Base-by-base conservation (phyloP, 768 basidiomycete genomes). In the Leccinellum rugosiceps region DNA sequence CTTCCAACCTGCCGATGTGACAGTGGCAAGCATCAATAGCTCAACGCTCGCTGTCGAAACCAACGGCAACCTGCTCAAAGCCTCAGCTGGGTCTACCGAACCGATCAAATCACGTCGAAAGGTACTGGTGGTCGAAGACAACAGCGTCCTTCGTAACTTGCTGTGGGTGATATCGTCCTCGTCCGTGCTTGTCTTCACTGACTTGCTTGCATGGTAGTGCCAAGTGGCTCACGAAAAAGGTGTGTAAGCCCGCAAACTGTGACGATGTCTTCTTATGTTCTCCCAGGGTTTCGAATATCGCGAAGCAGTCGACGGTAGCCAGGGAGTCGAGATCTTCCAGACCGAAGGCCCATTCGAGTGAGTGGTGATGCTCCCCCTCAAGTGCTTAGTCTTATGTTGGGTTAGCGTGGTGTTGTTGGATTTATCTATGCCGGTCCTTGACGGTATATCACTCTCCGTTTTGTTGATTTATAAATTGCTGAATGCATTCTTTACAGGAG, bases 371-470 rank as follows among this genome's bases (percentile, higher is more conserved):
- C 21, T 26, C 17, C 17, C 34, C 52, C 5, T 53, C n/a, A 46
- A 3, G 19, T 41, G 5, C 53, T 23, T 52, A 41, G 26, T 41
- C 53, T 62, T 19, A 52, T 47, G 14, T n/a, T 53, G 52, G 34
- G 48, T 53, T 51, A 95, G 94, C 59, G 83, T 94, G 32, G 87
- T 95, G 34, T 79, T 95, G 14, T 76, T 97, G 58, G 94, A 97
- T 71, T 75, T 97, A 55, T 93, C 91, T 1, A 97, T 97, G 94
- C 95, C 93, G 1, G 72, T 92, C n/a, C 82, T 97, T 55, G 92
- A 97, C 69, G 95, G 92, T 85, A 52, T 58, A 77, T 62, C 51
- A 30, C 59, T 32, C 19, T 53, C 34, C 31, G 31, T 19, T 38
- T 13, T 21, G n/a, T 14, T 9, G 25, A 17, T 50, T 15, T n/a